phyloP scores from a whole-genome alignment of 2,329 filamentous ascomycete species.

The Zasmidium angulare region DNA sequence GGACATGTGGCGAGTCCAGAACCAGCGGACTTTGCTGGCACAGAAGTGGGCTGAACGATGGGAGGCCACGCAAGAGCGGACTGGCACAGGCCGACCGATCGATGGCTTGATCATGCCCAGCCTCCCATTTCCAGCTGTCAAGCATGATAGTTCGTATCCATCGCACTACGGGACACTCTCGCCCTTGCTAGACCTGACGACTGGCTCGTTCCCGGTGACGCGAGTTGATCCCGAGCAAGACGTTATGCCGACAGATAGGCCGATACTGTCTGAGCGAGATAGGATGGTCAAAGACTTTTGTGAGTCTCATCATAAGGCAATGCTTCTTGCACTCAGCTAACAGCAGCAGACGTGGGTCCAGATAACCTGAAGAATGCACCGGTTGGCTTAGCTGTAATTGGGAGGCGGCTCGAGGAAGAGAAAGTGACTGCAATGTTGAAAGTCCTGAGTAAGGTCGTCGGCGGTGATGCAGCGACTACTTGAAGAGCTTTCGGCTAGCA shows the following conservation, averaged over 20 bases:
- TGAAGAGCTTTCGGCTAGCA: no score
- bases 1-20: constrained; percentile 18
- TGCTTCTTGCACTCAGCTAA: background rate
- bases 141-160: constrained; percentile 15
- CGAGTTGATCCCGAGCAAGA: constrained; percentile 20
- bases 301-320: background rate
- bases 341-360: constrained; percentile 24
- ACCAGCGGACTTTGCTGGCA: constrained; percentile 8
- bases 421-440: constrained; percentile 47
- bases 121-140: constrained; percentile 14
- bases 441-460: constrained; percentile 27
- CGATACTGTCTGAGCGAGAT: constrained; percentile 14
- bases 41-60: constrained; percentile 17
- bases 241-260: constrained; percentile 1
- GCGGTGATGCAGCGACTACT: no score
- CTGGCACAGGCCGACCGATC: constrained; percentile 16
- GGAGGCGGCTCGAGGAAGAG: constrained; percentile 55
- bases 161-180: constrained; percentile 14
- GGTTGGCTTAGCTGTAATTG: constrained; percentile 56
- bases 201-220: constrained; percentile 21
- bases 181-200: constrained; percentile 14
- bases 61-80: constrained; percentile 7
- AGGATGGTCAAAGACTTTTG: constrained; percentile 11
- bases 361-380: constrained; percentile 51
- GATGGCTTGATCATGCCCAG: constrained; percentile 20